Evolutionary conservation across 2,329 filamentous ascomycete genomes (phyloP).

Genomic region (Fusarium incarnatum): DNA sequence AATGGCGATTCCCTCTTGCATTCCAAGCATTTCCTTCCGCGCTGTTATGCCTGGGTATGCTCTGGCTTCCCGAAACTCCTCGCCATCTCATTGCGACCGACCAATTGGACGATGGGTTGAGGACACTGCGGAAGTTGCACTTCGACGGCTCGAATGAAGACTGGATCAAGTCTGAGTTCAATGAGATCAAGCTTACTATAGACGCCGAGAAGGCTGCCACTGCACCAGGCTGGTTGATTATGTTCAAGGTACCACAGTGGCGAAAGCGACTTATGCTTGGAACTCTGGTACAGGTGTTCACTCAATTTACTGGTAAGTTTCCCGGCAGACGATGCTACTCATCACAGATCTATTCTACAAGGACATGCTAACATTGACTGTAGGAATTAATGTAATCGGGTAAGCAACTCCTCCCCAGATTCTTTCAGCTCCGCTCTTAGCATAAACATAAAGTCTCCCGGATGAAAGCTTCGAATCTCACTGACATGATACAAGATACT

Average conservation of each 20-base stretch:
- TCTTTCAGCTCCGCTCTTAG: not conserved
- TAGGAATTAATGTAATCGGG: constrained; percentile 64
- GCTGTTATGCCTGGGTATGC: constrained; percentile 39
- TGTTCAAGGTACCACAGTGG: constrained; percentile 67
- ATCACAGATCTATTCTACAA: not conserved
- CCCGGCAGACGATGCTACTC: not conserved
- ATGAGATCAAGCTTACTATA: constrained; percentile 68
- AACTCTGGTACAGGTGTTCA: constrained; percentile 69
- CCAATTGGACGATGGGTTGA: constrained; percentile 55
- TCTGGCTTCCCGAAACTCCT: constrained; percentile 45
- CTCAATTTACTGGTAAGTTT: constrained; percentile 58
- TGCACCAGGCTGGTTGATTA: constrained; percentile 61
- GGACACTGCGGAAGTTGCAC: constrained; percentile 60
- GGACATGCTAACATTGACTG: not conserved
- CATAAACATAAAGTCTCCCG: not conserved
- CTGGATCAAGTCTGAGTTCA: constrained; percentile 65
- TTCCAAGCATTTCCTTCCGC: constrained; percentile 42
- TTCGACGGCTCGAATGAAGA: constrained; percentile 65
- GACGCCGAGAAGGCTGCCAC: constrained; percentile 48
- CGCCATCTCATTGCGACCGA: constrained; percentile 51
- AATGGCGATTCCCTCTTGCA: constrained; percentile 49
- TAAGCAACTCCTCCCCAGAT: not conserved
- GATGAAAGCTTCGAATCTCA: not conserved
- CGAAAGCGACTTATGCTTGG: constrained; percentile 68
- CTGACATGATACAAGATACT: constrained; percentile 49